Evolutionary conservation across 1,139 yeast species (phyloP).

Genomic region (Taphrina betulina): DNA sequence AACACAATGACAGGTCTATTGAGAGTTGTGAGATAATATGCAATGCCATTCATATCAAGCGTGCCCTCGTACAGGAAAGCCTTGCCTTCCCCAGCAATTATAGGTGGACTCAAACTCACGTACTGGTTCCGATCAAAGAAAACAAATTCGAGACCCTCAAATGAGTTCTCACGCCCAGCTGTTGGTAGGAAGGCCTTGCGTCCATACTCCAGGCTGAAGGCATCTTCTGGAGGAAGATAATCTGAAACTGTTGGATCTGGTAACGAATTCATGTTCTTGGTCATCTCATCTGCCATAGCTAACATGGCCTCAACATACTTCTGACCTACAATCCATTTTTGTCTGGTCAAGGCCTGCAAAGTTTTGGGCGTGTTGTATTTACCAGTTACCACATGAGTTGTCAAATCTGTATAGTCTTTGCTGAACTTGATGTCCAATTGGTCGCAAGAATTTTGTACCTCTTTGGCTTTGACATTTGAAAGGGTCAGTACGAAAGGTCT

Average conservation of each 20-base stretch:
- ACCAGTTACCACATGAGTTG: conserved; percentile 30
- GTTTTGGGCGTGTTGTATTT: conserved; percentile 25
- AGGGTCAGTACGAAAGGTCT: conserved; percentile 18
- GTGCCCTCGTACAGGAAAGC: conserved; percentile 8
- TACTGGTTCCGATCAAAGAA: conserved; percentile 16
- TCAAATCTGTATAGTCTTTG: conserved; percentile 7
- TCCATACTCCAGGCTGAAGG: conserved; percentile 5
- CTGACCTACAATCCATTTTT: conserved; percentile 16
- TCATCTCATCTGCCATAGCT: background rate
- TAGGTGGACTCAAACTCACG: conserved; percentile 10
- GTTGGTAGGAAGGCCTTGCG: conserved; percentile 7
- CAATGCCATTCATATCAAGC: background rate
- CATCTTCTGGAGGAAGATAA: conserved; percentile 7
- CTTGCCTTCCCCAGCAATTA: conserved; percentile 22
- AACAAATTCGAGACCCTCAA: conserved; percentile 19
- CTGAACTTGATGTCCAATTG: conserved; percentile 16
- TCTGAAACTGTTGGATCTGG: conserved; percentile 12
- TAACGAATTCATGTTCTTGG: conserved; percentile 4
- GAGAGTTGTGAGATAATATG: conserved; percentile 1
- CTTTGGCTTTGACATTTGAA: conserved; percentile 15
- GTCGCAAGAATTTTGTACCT: conserved; percentile 6
- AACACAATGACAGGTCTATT: conserved; percentile 16
- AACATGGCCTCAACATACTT: conserved; percentile 15
- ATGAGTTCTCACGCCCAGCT: background rate
- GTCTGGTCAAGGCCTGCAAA: conserved; percentile 22